Base-by-base conservation (phyloP, 2,329 filamentous ascomycete genomes). In the Coniochaeta hoffmannii region DNA sequence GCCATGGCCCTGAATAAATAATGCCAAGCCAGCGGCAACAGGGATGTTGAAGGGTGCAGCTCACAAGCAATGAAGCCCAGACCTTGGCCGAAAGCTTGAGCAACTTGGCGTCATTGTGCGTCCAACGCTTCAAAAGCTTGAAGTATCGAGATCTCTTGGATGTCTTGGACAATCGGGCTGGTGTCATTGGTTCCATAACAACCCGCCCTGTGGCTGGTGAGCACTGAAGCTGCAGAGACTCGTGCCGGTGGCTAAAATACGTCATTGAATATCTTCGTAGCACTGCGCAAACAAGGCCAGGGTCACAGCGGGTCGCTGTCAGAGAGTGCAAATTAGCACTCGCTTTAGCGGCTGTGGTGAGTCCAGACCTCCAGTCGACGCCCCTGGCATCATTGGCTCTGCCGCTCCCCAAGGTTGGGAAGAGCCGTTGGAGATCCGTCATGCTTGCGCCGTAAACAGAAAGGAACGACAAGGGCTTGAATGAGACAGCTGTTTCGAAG, bases 11-110 rank as follows among this genome's bases (percentile, higher is more conserved):
- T 6, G 38, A 11, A 12, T 44, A 12, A n/a, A 46, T 28, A 15
- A 24, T 28, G 41, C 41, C 41, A 46, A 46, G 41, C 19, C 41
- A 46, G 19, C 26, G 19, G 41, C 19, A 12, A 10, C 24, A 11
- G n/a, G n/a, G n/a, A n/a, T n/a, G n/a, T 12, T 26, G 36, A 6
- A 5, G 34, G 34, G 34, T 24, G 36, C 8, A 15, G 41, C 15
- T 46, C n/a, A 24, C 22, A 46, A 15, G 19, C 24, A 10, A 26
- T n/a, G 4, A 28, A 28, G 41, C 22, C 41, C 41, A 46, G 41
- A 46, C 41, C 41, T 46, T 46, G 41, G 41, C 41, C 22, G 41
- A 46, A 46, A 46, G 41, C 41, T 36, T 36, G 34, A n/a, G 34
- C 5, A 36, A 36, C 41, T 46, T 46, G 41, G 41, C 41, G 41